These are phyloP conservation scores for Mrakia frigida DNA, from an alignment of 768 basidiomycete species.

Conservation along the genomic window DNA sequence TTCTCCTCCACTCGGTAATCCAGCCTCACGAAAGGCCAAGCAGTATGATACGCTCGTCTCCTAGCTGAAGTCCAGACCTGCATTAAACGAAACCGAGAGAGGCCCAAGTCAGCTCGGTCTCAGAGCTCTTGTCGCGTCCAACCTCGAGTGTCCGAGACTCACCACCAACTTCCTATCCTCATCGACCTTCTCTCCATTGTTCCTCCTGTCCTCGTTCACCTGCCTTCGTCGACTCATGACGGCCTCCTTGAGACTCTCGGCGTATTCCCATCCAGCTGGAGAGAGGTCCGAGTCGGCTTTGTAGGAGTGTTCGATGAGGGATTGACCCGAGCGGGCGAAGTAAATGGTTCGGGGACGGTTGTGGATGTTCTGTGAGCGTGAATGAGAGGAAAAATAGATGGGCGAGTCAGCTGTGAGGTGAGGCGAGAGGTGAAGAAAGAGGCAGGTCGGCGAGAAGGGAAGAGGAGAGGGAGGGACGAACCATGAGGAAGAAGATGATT, in stretches of 20 bases:
- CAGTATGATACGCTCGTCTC: conserved; percentile 85
- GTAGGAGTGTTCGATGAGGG: conserved; percentile 95
- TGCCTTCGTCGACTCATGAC: conserved; percentile 77
- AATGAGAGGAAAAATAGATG: background rate
- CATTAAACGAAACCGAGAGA: background rate
- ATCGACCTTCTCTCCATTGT: conserved; percentile 52
- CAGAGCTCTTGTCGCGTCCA: background rate
- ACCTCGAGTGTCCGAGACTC: conserved; percentile 32
- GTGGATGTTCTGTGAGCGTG: conserved; percentile 67
- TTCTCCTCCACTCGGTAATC: conserved; percentile 74
- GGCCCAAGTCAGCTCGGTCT: background rate
- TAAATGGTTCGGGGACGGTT: conserved; percentile 88
- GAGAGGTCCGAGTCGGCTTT: conserved; percentile 97
- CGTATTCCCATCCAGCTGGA: conserved; percentile 91
- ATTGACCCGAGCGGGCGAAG: conserved; percentile 96
- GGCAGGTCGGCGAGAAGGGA: background rate
- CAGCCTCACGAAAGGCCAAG: conserved; percentile 77
- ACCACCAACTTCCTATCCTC: conserved; percentile 44
- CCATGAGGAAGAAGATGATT: conserved; percentile 96
- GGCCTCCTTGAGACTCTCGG: conserved; percentile 81
- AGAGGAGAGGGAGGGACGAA: background rate
- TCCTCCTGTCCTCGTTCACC: conserved; percentile 59
- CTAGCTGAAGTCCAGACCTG: conserved; percentile 98
- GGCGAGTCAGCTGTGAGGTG: background rate
- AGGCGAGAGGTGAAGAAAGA: background rate